phyloP scores from a whole-genome alignment of 2,329 filamentous ascomycete species.

The Talaromyces sp. region DNA sequence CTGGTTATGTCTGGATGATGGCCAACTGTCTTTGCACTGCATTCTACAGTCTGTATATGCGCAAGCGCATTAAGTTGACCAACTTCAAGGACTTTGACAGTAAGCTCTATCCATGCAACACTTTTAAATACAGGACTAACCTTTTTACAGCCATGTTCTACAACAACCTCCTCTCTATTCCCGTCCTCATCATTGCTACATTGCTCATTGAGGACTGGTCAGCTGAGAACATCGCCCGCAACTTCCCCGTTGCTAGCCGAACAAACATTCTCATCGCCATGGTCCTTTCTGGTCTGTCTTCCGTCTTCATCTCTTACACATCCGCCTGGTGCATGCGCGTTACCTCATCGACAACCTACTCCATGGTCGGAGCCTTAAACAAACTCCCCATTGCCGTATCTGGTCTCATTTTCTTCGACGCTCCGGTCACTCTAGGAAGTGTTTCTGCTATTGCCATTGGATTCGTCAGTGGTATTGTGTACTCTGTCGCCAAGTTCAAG shows the following conservation, averaged over 20 bases:
- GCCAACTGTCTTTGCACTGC: slow-evolving; percentile 95
- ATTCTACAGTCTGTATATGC: slow-evolving; percentile 85
- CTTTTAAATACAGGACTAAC: background rate
- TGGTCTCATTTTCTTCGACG: slow-evolving; percentile 92
- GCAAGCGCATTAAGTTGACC: slow-evolving; percentile 98
- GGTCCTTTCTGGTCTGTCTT: slow-evolving; percentile 87
- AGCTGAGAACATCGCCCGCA: slow-evolving; percentile 72
- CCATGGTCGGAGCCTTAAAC: slow-evolving; percentile 97
- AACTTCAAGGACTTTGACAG: slow-evolving; percentile 99
- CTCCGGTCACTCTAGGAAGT: slow-evolving; percentile 86
- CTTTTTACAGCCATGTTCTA: slow-evolving; percentile 85
- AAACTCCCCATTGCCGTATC: slow-evolving; percentile 94
- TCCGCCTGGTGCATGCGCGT: slow-evolving; percentile 98
- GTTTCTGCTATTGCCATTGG: slow-evolving; percentile 88
- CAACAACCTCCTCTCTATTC: slow-evolving; percentile 97
- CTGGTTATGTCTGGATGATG: slow-evolving; percentile 97
- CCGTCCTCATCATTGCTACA: slow-evolving; percentile 79
- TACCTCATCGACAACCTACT: slow-evolving; percentile 96
- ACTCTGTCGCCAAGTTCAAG: slow-evolving; percentile 80
- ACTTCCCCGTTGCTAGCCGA: slow-evolving; percentile 81
- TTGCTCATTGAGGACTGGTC: slow-evolving; percentile 92
- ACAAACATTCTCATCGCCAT: slow-evolving; percentile 82
- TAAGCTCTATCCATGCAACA: slow-evolving; percentile 90
- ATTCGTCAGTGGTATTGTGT: slow-evolving; percentile 89
- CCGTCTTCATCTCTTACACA: slow-evolving; percentile 99